Evolutionary conservation across 2,329 filamentous ascomycete genomes (phyloP), one percentile per base, ranked within the genome.

Genomic region (Colletotrichum sp.): DNA sequence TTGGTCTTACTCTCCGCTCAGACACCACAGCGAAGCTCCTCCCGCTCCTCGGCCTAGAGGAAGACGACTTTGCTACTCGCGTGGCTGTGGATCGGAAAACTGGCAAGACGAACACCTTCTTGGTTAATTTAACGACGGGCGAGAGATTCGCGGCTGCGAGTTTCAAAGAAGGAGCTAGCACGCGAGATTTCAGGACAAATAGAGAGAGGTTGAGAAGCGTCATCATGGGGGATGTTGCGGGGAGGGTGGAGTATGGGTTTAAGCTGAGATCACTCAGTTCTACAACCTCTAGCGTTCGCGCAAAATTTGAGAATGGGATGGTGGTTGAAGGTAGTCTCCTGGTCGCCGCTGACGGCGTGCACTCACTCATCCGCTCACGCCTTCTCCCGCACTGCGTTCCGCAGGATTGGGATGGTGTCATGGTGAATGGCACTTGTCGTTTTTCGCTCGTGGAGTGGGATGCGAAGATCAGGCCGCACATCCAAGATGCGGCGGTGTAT

Each of bases 201-300:
- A 48, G 43, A 13, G 10, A 48, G 10, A 48, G 43, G 43, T 4
- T 48, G 10, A 48, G 43, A 48, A 3, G 1, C 4, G 6, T 13
- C 10, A 21, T 48, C 10, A 13, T 48, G n/a, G 43, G 43, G 0
- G 43, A 48, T 48, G n/a, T 4, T 1, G n/a, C 43, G n/a, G 3
- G 1, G 2, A 48, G 3, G n/a, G 43, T 48, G n/a, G 43, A 21
- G 10, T 48, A 48, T 21, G 43, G n/a, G 1, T 48, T 10, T 1
- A 48, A 48, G n/a, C n/a, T 21, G 10, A 10, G n/a, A 48, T 48
- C n/a, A 0, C 21, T 48, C 10, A 13, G 10, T 13, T 48, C 43
- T 3, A 48, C n/a, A 21, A 2, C n/a, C 0, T 48, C n/a, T 1
- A 6, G 43, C 6, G 43, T 48, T 6, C n/a, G 43, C 2, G n/a